These are phyloP conservation scores for Karstenula rhodostoma DNA, from an alignment of 2,329 filamentous ascomycete genomes.

Conservation along the genomic window DNA sequence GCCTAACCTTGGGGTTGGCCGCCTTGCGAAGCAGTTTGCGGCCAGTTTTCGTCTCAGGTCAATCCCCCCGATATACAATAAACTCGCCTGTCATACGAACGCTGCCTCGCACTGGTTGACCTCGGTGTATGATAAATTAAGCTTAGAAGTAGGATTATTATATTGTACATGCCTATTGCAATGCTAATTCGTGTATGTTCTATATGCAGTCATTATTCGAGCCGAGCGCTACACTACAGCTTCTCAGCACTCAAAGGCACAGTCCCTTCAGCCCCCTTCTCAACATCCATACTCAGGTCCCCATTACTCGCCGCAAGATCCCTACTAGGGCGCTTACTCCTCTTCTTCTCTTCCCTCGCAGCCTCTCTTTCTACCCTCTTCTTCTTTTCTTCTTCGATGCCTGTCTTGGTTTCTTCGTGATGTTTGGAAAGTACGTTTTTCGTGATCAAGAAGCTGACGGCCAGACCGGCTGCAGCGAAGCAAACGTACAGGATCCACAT, in stretches of 20 bases:
- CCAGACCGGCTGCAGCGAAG: constrained; percentile 51
- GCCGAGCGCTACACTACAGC: background rate
- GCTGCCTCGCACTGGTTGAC: background rate
- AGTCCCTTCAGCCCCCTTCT: constrained; percentile 10
- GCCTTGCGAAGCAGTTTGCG: background rate
- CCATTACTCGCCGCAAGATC: constrained; percentile 35
- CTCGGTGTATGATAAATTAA: background rate
- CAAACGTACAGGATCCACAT: constrained; percentile 61
- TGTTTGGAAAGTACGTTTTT: constrained; percentile 53
- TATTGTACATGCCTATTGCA: background rate
- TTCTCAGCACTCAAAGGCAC: background rate
- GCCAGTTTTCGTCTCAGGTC: background rate
- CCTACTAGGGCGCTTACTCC: constrained; percentile 34
- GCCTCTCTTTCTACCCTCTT: constrained; percentile 47
- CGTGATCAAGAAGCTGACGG: constrained; percentile 51
- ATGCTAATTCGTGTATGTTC: background rate
- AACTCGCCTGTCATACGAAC: background rate
- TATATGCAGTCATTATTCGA: background rate
- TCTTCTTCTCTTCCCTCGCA: constrained; percentile 40
- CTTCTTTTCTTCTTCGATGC: constrained; percentile 53
- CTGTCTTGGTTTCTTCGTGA: constrained; percentile 60
- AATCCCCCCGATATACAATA: background rate
- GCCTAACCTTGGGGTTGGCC: background rate
- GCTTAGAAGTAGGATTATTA: background rate
- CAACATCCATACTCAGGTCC: constrained; percentile 26